Base-by-base conservation (phyloP, 2,329 filamentous ascomycete genomes). In the Cercospora brassicicola region DNA sequence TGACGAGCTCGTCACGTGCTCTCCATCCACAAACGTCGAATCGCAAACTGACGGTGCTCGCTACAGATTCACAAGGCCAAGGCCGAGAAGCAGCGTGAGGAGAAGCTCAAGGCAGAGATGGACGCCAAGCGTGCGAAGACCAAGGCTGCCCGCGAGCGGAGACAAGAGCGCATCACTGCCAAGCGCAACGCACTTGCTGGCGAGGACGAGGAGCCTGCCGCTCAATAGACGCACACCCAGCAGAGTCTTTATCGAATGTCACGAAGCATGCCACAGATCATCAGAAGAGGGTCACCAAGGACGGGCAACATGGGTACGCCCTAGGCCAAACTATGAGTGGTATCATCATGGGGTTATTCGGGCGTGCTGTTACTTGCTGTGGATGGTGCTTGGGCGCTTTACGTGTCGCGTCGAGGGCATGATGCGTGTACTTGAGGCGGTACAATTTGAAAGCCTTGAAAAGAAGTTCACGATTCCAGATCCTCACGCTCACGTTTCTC, bases 41-140 rank as follows among this genome's bases (percentile, higher is more conserved):
- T 59, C 55, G 48, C 26, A 55, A 68, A 68, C 69, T 71, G 66
- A 73, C 62, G 67, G 36, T 66, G 67, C 65, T 74, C 67, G 71
- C 66, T 62, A 59, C 80, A 99, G 95, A 98, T 99, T 83, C 95
- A 99, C 92, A 96, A 94, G 86, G 95, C 95, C 87, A 99, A 99
- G 92, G 95, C 95, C 79, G 95, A 99, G 92, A 96, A 96, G 88
- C 89, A 89, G 76, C 95, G 95, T 85, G 95, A 98, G 91, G 90
- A 90, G 86, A 85, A 90, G 81, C 89, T 99, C 85, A 94, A 96
- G 91, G 94, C 98, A 83, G 94, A 98, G 88, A 99, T 99, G 95
- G 95, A 98, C 83, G 93, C 92, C 88, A 98, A 97, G 91, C 93
- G 95, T 87, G 93, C 93, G 84, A 97, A 97, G 93, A 98, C 93